These are phyloP conservation scores for Botrytis elliptica DNA, from an alignment of 2,329 filamentous ascomycete species.

Conservation along the genomic window DNA sequence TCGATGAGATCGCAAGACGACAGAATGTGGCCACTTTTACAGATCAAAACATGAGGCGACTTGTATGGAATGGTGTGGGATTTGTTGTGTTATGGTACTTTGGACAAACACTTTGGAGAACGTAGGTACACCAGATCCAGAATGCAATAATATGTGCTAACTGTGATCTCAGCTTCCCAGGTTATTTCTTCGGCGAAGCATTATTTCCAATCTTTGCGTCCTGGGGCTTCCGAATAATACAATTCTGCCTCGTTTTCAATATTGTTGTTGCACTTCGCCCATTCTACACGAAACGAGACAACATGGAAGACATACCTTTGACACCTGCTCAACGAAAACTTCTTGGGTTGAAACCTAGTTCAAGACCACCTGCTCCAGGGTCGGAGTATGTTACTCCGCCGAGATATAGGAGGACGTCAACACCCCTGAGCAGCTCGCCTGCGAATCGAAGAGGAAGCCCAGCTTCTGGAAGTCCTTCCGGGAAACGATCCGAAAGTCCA, in stretches of 20 bases:
- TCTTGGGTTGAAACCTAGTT: slow-evolving; percentile 73
- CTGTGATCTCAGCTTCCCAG: slow-evolving; percentile 33
- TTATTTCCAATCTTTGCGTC: slow-evolving; percentile 32
- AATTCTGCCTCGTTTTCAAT: slow-evolving; percentile 65
- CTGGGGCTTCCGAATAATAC: slow-evolving; percentile 46
- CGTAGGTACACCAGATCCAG: slow-evolving; percentile 25
- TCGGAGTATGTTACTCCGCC: slow-evolving; percentile 82
- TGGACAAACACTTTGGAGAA: slow-evolving; percentile 38
- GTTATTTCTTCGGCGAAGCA: slow-evolving; percentile 28
- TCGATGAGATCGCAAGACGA: slow-evolving; percentile 81
- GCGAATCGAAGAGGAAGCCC: slow-evolving; percentile 57
- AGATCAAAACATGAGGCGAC: slow-evolving; percentile 69
- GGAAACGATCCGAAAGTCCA: slow-evolving; percentile 8
- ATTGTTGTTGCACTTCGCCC: slow-evolving; percentile 70
- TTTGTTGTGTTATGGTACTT: slow-evolving; percentile 51
- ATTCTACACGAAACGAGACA: slow-evolving; percentile 68
- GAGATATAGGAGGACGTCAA: slow-evolving; percentile 76
- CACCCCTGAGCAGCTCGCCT: slow-evolving; percentile 55
- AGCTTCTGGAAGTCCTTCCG: slow-evolving; percentile 33
- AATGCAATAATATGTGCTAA: slow-evolving; percentile 20
- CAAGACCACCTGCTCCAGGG: slow-evolving; percentile 61
- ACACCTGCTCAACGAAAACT: slow-evolving; percentile 85
- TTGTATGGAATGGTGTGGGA: slow-evolving; percentile 65
- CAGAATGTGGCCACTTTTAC: slow-evolving; percentile 77
- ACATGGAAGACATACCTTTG: slow-evolving; percentile 84